Evolutionary conservation across 176 grass and related monocot species (phyloP).

Genomic region (Phyllostachys edulis): DNA sequence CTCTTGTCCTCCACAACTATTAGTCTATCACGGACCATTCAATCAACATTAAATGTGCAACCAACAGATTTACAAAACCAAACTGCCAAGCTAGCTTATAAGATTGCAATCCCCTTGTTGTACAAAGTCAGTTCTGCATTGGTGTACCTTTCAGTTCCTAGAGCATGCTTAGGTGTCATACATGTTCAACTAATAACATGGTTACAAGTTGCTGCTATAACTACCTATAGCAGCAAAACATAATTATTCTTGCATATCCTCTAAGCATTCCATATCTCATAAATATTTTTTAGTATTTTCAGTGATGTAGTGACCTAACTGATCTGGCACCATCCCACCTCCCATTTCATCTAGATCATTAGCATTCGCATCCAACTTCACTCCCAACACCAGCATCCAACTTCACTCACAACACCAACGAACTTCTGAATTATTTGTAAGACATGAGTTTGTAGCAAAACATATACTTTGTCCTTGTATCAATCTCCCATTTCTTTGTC

Average conservation of each 20-base stretch:
- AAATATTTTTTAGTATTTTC: no score
- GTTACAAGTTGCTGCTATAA: no score
- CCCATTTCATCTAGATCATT: not conserved
- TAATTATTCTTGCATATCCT: not conserved
- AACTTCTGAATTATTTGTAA: no score
- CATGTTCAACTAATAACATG: not conserved
- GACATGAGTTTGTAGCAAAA: no score
- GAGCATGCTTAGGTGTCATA: not conserved
- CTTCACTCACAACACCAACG: no score
- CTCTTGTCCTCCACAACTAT: not conserved
- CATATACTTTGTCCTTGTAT: no score
- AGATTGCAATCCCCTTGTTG: not conserved
- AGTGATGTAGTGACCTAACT: constrained; percentile 3
- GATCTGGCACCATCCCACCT: constrained; percentile 1
- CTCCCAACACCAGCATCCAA: no score
- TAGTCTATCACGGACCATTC: not conserved
- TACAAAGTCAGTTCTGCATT: not conserved
- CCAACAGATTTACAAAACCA: not conserved
- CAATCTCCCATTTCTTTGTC: no score
- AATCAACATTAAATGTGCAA: not conserved
- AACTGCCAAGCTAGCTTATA: not conserved
- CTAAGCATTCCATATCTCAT: constrained; percentile 11
- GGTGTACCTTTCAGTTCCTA: not conserved
- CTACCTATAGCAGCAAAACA: not conserved
- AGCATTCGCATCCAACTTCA: not conserved